A percentile compares a stretch with the other conserved stretches of the same genome.
Conservation (phyloP, 2,329 filamentous ascomycete species). For the Trichoderma atroviride region DNA sequence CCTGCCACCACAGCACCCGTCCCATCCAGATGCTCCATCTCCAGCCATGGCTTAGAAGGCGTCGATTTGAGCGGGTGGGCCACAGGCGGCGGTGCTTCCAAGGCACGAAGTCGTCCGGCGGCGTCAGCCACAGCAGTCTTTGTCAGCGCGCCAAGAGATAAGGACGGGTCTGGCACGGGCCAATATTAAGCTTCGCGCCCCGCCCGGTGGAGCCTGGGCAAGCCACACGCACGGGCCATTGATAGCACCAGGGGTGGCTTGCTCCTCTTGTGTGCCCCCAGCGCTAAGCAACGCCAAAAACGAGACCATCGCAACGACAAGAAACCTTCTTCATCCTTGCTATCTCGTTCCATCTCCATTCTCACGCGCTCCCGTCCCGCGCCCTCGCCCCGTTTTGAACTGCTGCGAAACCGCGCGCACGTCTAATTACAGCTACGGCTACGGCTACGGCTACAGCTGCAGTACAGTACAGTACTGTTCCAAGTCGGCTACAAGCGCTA, state of each 20-base stretch:
- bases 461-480: not conserved
- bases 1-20: not conserved
- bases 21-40: not conserved
- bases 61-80: not conserved
- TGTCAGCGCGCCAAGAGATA: constrained; percentile 27
- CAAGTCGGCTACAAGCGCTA: constrained; percentile 7
- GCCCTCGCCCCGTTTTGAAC: constrained; percentile 5
- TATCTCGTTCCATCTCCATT: constrained; percentile 8
- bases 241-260: constrained; percentile 19
- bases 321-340: constrained; percentile 23
- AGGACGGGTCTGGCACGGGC: constrained; percentile 19
- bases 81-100: constrained; percentile 17
- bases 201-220: not conserved
- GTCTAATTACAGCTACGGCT: not conserved
- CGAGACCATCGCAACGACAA: constrained; percentile 18
- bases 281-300: constrained; percentile 16
- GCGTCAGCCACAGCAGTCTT: constrained; percentile 25
- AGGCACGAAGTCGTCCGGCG: constrained; percentile 18
- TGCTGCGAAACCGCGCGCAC: not conserved
- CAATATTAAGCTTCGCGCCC: constrained; percentile 10
- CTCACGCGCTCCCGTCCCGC: constrained; percentile 9
- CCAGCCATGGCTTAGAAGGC: not conserved
- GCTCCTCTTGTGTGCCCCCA: not conserved
- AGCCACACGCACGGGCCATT: constrained; percentile 22
- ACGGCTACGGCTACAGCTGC: too few species aligned